phyloP scores from a whole-genome alignment of 1,284 basidiomycete genomes.

The Lignosus rhinocerotis region DNA sequence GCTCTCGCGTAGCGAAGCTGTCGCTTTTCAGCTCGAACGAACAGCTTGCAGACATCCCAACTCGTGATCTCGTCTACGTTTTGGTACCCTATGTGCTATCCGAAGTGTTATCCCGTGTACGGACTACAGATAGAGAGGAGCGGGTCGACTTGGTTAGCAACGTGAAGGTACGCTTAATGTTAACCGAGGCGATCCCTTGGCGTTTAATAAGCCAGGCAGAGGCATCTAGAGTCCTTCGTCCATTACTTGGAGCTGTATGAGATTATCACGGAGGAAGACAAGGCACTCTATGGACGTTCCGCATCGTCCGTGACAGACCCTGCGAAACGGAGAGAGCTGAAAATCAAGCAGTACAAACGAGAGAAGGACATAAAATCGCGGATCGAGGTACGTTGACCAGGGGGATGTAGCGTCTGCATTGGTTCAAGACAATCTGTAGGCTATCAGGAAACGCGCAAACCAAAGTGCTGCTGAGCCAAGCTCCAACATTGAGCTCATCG shows the following conservation, averaged over 20 bases:
- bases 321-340: conserved; percentile 73
- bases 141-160: conserved; percentile 41
- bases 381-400: conserved; percentile 56
- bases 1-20: conserved; percentile 54
- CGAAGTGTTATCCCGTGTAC: conserved; percentile 72
- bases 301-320: conserved; percentile 59
- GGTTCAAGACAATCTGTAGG: conserved; percentile 36
- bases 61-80: conserved; percentile 80
- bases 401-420: neutral
- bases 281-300: conserved; percentile 50
- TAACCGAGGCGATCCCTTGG: too few species aligned
- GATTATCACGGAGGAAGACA: conserved; percentile 66
- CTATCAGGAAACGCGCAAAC: conserved; percentile 52
- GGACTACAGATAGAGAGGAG: conserved; percentile 56
- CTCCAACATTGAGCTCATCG: conserved; percentile 60
- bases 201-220: conserved; percentile 39
- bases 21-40: conserved; percentile 89
- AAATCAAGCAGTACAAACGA: conserved; percentile 84
- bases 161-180: conserved; percentile 17
- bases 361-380: conserved; percentile 77
- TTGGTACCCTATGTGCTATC: conserved; percentile 73
- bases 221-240: conserved; percentile 58
- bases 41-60: conserved; percentile 80
- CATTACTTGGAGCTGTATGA: conserved; percentile 66
- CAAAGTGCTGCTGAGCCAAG: conserved; percentile 37